Conservation (phyloP, 768 basidiomycete genomes). For the Phaeotremella fagi region DNA sequence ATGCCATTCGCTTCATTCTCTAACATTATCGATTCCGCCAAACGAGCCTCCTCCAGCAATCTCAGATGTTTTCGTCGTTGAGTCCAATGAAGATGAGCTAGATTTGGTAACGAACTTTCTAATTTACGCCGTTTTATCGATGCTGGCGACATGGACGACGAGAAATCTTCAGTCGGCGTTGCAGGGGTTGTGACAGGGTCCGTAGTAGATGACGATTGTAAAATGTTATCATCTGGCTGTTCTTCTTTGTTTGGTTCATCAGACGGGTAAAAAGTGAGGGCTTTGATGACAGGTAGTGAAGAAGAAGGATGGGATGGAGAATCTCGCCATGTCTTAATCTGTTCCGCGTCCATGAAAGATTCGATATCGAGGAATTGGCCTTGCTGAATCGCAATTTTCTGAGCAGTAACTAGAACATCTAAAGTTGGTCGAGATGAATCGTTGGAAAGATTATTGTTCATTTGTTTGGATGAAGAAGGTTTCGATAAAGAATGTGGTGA, state of each 20-base stretch:
- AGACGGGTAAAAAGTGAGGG: no score
- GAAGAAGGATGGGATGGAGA: no score
- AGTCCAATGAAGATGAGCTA: background rate
- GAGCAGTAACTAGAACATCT: slow-evolving; percentile 24
- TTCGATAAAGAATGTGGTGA: background rate
- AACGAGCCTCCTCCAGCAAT: background rate
- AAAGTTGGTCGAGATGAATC: slow-evolving; percentile 3
- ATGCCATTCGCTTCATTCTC: background rate
- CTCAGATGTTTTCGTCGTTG: background rate
- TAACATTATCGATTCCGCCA: background rate
- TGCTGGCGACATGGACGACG: no score
- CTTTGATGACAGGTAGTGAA: no score
- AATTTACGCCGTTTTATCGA: no score
- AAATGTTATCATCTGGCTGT: no score
- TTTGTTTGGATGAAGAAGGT: background rate
- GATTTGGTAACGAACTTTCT: no score
- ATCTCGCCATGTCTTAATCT: slow-evolving; percentile 20
- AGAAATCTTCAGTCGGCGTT: no score
- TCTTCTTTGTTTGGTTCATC: no score
- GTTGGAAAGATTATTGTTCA: background rate
- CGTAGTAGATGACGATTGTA: no score
- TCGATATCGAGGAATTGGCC: slow-evolving; percentile 31
- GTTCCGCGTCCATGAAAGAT: slow-evolving; percentile 24
- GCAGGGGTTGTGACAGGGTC: no score
- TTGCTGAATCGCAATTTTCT: slow-evolving; percentile 18